These are phyloP conservation scores for Lentinula boryana DNA, from an alignment of 768 basidiomycete species.

Conservation along the genomic window DNA sequence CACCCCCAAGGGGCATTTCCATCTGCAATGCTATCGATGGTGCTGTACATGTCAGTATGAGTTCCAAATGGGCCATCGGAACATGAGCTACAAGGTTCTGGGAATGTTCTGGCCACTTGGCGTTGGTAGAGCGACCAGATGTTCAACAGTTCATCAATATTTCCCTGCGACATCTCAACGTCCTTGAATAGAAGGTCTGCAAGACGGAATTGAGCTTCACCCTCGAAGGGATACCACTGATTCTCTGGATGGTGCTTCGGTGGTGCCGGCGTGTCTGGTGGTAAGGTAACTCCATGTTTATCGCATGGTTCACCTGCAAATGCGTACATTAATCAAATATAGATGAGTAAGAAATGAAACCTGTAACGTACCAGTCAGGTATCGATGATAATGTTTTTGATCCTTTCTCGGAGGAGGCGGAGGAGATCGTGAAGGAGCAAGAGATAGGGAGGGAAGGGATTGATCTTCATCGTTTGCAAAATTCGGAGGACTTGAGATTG, in stretches of 20 bases:
- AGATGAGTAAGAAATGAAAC: neutral
- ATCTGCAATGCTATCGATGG: slow-evolving; percentile 15
- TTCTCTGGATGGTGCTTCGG: neutral
- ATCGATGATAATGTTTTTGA: neutral
- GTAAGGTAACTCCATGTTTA: neutral
- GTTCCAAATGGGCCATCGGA: slow-evolving; percentile 5
- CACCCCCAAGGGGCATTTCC: slow-evolving; percentile 19
- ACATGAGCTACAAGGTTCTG: neutral
- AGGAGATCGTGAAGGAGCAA: no score
- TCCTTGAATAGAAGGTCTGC: slow-evolving; percentile 7
- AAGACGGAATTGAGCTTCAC: slow-evolving; percentile 1
- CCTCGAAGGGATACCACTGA: slow-evolving; percentile 7
- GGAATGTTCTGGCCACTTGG: neutral
- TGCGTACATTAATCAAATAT: neutral
- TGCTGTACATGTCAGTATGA: slow-evolving; percentile 12
- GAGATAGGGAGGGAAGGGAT: no score
- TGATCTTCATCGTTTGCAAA: neutral
- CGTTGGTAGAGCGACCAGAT: neutral
- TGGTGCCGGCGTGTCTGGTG: neutral
- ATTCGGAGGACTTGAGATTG: neutral
- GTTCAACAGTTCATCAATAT: slow-evolving; percentile 5
- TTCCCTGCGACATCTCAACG: slow-evolving; percentile 7
- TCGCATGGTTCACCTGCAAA: slow-evolving; percentile 3
- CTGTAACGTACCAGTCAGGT: neutral
- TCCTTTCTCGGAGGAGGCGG: neutral